These are phyloP conservation scores for Arachis hypogaea DNA, from an alignment of 306 rosid genomes.

Conservation along the genomic window DNA sequence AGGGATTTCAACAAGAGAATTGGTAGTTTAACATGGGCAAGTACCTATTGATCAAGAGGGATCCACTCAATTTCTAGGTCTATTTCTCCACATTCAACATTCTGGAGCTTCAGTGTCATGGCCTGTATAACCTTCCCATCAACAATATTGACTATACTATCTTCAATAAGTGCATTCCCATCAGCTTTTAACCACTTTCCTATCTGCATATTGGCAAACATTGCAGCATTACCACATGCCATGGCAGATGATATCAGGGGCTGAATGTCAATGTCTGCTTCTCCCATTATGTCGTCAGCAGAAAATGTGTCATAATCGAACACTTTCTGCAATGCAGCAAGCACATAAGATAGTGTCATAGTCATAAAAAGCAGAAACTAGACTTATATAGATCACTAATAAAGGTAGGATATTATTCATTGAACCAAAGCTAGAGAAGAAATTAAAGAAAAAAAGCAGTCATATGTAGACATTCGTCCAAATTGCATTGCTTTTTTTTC, in stretches of 20 bases:
- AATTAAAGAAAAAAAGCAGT: slow-evolving; percentile 4
- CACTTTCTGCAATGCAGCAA: slow-evolving; percentile 67
- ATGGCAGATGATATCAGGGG: slow-evolving; percentile 91
- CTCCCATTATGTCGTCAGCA: slow-evolving; percentile 98
- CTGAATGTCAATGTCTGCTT: slow-evolving; percentile 95
- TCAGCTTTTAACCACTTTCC: slow-evolving; percentile 96
- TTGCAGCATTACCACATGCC: slow-evolving; percentile 93
- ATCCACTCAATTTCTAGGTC: slow-evolving; percentile 91
- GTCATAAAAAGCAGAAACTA: slow-evolving; percentile 4
- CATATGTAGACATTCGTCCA: neutral
- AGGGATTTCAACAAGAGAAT: slow-evolving; percentile 41
- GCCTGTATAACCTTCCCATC: slow-evolving; percentile 81
- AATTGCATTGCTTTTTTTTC: neutral
- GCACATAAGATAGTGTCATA: slow-evolving; percentile 19
- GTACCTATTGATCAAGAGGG: slow-evolving; percentile 84
- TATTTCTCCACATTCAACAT: slow-evolving; percentile 90
- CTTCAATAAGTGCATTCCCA: slow-evolving; percentile 79
- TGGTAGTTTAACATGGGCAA: slow-evolving; percentile 30
- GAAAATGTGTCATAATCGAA: slow-evolving; percentile 90
- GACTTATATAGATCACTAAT: neutral
- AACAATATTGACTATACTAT: slow-evolving; percentile 74
- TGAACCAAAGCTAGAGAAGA: neutral
- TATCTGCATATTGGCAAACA: slow-evolving; percentile 93
- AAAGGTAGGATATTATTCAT: slow-evolving; percentile 14
- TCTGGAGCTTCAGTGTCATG: slow-evolving; percentile 80